These are phyloP conservation scores for Neofusicoccum ribis DNA, from an alignment of 2,329 filamentous ascomycete species.

Conservation along the genomic window DNA sequence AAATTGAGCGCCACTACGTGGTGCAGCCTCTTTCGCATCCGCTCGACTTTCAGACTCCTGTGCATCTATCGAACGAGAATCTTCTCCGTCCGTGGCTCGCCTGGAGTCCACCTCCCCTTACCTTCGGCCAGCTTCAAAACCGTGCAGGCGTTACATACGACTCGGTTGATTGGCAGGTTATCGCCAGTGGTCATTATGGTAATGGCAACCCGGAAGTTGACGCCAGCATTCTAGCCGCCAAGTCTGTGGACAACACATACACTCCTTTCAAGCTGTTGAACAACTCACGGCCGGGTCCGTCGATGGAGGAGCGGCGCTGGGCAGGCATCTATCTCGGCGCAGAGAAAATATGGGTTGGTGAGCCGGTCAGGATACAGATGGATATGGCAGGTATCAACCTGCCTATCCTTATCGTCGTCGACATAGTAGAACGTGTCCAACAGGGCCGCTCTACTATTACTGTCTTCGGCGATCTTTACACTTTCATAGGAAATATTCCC, in stretches of 20 bases:
- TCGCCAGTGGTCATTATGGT: conserved; percentile 43
- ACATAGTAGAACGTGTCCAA: conserved; percentile 43
- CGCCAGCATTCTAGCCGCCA: conserved; percentile 59
- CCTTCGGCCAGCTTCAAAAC: conserved; percentile 45
- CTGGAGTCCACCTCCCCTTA: conserved; percentile 57
- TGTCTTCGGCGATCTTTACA: conserved; percentile 55
- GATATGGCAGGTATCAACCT: conserved; percentile 39
- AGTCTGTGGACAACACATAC: conserved; percentile 56
- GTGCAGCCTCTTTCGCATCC: conserved; percentile 54
- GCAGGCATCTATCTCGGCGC: conserved; percentile 58
- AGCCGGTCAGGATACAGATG: conserved; percentile 54
- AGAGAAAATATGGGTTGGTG: conserved; percentile 62
- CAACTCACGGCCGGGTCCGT: conserved; percentile 37
- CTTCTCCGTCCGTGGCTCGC: conserved; percentile 58
- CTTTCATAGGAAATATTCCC: conserved; percentile 41
- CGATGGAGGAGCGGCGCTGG: conserved; percentile 48
- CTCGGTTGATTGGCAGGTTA: conserved; percentile 51
- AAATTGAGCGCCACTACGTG: conserved; percentile 37
- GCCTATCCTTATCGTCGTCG: conserved; percentile 48
- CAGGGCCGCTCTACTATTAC: conserved; percentile 22
- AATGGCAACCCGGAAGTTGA: conserved; percentile 55
- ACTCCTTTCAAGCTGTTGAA: conserved; percentile 54
- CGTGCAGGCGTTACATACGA: conserved; percentile 46
- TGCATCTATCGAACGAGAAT: conserved; percentile 46
- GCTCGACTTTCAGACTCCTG: conserved; percentile 37